Base-by-base conservation (phyloP, 176 grass and related monocot genomes). In the Pharus latifolius region DNA sequence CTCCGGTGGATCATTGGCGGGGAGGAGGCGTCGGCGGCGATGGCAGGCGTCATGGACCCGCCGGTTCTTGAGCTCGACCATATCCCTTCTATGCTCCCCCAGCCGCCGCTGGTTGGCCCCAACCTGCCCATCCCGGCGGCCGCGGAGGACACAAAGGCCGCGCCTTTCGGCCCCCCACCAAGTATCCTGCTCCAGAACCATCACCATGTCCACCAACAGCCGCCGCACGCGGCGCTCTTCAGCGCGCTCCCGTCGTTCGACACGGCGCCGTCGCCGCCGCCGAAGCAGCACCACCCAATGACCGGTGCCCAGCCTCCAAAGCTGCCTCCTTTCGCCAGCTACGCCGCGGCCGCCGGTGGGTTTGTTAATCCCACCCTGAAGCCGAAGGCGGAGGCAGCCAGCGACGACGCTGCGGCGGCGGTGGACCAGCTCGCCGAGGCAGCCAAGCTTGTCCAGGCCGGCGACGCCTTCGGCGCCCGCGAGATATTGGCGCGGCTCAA, bases 401-500 rank as follows among this genome's bases (percentile, higher is more conserved):
- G 0, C 62, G 70, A 60, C 54, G 63, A 75, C 61, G 10, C 41
- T 11, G 38, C 69, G 22, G 29, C 41, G 19, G 53, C 18, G 2
- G 55, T 76, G 26, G 72, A 76, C 63, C 72, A 83, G 72, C 72
- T 83, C 19, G 55, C 56, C 52, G 71, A 83, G 63, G 70, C 84
- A 10, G 73, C 75, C 70, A 64, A 50, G 23, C 81, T 72, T 12
- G 63, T 56, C 65, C 63, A 79, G 62, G 75, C 71, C 37, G 56
- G 81, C 43, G 80, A 82, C 54, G 63, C 61, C 41, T 35, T 72
- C 47, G 75, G 61, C 68, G 82, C 92, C 60, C 88, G 82, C 19
- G 82, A 83, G 82, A 88, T 91, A 81, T 84, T 96, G 91, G 84
- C 87, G 79, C 91, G 88, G 81, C 92, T 91, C 88, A 91, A 91